These are phyloP conservation scores for Cercospora sp. DNA, from an alignment of 2,329 filamentous ascomycete genomes.

Conservation along the genomic window DNA sequence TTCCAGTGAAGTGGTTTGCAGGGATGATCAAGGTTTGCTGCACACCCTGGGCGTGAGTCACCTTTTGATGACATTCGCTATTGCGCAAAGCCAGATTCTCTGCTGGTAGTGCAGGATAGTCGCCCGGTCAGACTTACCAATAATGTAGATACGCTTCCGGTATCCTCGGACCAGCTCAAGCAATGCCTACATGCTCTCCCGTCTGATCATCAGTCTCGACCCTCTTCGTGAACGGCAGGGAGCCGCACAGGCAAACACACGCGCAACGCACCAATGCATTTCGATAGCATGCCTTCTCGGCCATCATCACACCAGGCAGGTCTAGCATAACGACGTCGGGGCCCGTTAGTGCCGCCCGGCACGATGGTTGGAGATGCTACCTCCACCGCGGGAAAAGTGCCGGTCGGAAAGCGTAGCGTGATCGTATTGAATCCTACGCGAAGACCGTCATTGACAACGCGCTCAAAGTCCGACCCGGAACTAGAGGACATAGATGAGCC, in stretches of 20 bases:
- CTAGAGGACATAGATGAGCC: conserved; percentile 8
- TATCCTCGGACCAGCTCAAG: neutral
- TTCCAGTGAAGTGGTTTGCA: neutral
- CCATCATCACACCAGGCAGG: neutral
- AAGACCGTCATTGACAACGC: conserved; percentile 12
- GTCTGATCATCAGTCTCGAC: neutral
- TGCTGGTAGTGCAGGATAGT: neutral
- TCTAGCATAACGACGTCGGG: neutral
- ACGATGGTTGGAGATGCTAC: neutral
- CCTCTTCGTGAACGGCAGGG: neutral
- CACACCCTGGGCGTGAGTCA: neutral
- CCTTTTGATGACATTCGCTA: neutral
- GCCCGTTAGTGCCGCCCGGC: neutral
- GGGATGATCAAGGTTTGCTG: neutral
- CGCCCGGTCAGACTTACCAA: neutral
- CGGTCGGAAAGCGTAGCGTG: conserved; percentile 18
- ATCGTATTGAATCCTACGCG: conserved; percentile 18
- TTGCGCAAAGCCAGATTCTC: neutral
- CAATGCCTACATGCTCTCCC: neutral
- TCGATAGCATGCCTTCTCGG: neutral
- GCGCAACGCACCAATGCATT: neutral
- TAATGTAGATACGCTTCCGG: neutral
- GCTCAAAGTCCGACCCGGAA: conserved; percentile 11
- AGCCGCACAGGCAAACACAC: neutral
- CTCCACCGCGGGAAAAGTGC: neutral